Percentiles rank a stretch among this genome's conserved stretches.
phyloP scores from a whole-genome alignment of 352 stramenopile genomes.

The Globisporangium carolinianum region DNA sequence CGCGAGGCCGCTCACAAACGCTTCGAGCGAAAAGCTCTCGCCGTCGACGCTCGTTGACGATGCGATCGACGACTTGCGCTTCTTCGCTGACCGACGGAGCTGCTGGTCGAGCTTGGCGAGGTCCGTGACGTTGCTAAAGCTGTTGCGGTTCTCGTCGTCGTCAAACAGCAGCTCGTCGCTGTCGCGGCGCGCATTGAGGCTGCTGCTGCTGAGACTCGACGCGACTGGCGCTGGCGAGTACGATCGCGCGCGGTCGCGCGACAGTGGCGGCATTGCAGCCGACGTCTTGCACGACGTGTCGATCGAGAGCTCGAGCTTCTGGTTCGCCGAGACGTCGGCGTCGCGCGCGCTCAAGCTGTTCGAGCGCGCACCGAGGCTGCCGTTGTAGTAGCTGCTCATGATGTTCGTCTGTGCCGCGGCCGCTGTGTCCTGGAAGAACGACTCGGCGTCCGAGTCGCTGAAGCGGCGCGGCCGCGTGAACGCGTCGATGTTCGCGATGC shows the following conservation, averaged over 20 bases:
- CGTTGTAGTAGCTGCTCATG: conserved; percentile 8
- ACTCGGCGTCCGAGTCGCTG: conserved; percentile 74
- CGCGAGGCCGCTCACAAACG: conserved; percentile 32
- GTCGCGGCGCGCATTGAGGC: not conserved
- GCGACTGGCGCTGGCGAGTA: conserved; percentile 7
- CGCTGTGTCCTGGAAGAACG: conserved; percentile 46
- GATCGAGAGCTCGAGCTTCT: conserved; percentile 14
- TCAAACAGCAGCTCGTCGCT: conserved; percentile 1
- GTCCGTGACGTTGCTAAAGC: conserved; percentile 5
- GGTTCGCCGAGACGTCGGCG: not conserved
- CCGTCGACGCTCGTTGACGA: conserved; percentile 40
- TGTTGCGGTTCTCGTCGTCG: conserved; percentile 7
- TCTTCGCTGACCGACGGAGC: conserved; percentile 17
- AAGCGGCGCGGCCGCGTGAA: conserved; percentile 58
- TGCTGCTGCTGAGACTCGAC: not conserved
- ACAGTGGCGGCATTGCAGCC: not conserved
- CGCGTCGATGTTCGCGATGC: conserved; percentile 24
- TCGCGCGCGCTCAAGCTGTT: conserved; percentile 5
- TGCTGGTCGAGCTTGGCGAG: conserved; percentile 10
- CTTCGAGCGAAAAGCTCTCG: conserved; percentile 32
- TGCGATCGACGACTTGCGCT: conserved; percentile 44
- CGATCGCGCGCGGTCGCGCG: conserved; percentile 9
- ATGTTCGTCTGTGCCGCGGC: conserved; percentile 15
- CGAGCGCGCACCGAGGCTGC: not conserved
- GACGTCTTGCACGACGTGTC: conserved; percentile 6